A percentile compares a stretch with the other conserved stretches of the same genome.
Evolutionary conservation across 2,329 filamentous ascomycete genomes (phyloP).

Genomic region (Fusarium newnesense): DNA sequence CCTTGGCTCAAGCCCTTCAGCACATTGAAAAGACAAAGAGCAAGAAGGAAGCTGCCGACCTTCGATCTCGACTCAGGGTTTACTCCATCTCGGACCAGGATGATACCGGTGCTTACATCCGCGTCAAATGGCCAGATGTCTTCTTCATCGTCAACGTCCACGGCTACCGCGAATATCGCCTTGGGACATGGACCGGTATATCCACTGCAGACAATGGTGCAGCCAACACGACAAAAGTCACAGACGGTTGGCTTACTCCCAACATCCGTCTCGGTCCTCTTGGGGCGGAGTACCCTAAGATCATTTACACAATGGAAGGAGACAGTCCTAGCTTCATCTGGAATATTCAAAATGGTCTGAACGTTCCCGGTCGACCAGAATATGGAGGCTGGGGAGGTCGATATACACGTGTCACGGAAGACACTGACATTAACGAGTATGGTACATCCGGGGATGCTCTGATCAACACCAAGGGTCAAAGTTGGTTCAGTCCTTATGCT

Average conservation of each 20-base stretch:
- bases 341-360: conserved; percentile 10
- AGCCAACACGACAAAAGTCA: neutral
- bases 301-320: conserved; percentile 6
- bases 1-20: conserved; percentile 1
- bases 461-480: neutral
- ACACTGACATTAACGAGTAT: conserved; percentile 8
- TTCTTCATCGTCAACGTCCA: conserved; percentile 15
- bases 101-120: neutral
- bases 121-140: conserved; percentile 2
- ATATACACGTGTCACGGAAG: neutral
- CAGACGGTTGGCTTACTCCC: neutral
- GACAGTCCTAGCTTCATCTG: conserved; percentile 12
- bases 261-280: conserved; percentile 7
- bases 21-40: neutral
- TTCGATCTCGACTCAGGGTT: conserved; percentile 8
- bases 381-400: conserved; percentile 23
- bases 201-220: neutral
- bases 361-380: neutral
- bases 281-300: neutral
- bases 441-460: conserved; percentile 2
- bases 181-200: conserved; percentile 4
- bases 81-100: conserved; percentile 24
- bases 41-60: neutral
- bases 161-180: neutral
- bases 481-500: conserved; percentile 7